phyloP scores from a whole-genome alignment of 2,329 filamentous ascomycete species.

The Macrophomina pseudophaseolina region DNA sequence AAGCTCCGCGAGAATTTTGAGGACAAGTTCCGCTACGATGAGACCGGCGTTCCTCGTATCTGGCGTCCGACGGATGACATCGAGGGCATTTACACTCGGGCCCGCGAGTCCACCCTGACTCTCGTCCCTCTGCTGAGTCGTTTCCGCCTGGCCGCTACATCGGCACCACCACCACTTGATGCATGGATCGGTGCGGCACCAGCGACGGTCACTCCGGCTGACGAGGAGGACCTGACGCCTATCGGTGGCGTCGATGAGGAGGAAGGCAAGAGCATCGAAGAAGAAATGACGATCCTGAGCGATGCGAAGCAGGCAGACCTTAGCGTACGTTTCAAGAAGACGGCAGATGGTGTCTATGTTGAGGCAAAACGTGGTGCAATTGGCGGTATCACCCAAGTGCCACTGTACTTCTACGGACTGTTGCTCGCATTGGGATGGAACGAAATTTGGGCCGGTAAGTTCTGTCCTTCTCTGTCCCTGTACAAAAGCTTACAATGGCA shows the following conservation, averaged over 20 bases:
- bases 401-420: conserved; percentile 90
- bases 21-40: conserved; percentile 98
- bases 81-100: conserved; percentile 90
- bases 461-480: neutral
- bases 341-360: conserved; percentile 95
- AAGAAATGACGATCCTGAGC: conserved; percentile 93
- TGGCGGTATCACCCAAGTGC: conserved; percentile 91
- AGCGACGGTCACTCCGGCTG: conserved; percentile 72
- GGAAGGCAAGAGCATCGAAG: conserved; percentile 90
- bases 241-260: conserved; percentile 96
- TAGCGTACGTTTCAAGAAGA: conserved; percentile 96
- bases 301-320: conserved; percentile 91
- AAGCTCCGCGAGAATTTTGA: conserved; percentile 99
- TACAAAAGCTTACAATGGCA: neutral
- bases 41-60: conserved; percentile 90
- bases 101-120: conserved; percentile 87
- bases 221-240: conserved; percentile 86
- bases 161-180: conserved; percentile 78
- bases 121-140: conserved; percentile 87
- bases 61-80: conserved; percentile 98
- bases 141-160: conserved; percentile 79
- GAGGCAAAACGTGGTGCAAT: conserved; percentile 97
- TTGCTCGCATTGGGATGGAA: conserved; percentile 97
- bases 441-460: conserved; percentile 89
- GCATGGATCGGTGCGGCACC: conserved; percentile 83